Conservation (phyloP, 306 rosid genomes). For the Hippophae tibetana region DNA sequence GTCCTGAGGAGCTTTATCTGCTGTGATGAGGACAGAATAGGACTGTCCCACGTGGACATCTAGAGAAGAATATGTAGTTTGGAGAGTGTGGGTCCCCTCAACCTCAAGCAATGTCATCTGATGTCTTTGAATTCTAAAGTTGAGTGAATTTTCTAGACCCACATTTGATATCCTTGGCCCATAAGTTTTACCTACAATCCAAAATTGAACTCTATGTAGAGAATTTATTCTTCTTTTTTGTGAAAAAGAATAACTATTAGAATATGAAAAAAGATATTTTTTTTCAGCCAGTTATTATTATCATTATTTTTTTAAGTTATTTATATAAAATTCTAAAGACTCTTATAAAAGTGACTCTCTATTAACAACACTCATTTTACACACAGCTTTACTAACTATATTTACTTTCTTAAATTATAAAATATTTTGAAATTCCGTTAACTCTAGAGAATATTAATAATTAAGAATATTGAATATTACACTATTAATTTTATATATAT, state of each 20-base stretch:
- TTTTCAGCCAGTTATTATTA: too few relatives aligned
- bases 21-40: constrained; percentile 75
- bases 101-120: constrained; percentile 71
- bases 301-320: not conserved
- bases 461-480: too few relatives aligned
- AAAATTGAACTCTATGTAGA: not conserved
- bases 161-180: constrained; percentile 78
- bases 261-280: not conserved
- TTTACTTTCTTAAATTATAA: too few relatives aligned
- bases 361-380: too few relatives aligned
- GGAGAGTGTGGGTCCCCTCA: constrained; percentile 88
- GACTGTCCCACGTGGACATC: constrained; percentile 94
- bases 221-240: not conserved
- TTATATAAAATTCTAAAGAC: not conserved
- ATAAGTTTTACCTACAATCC: constrained; percentile 61
- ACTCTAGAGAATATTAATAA: too few relatives aligned
- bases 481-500: too few relatives aligned
- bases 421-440: too few relatives aligned
- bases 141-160: constrained; percentile 67
- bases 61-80: constrained; percentile 57
- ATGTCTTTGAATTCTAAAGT: constrained; percentile 77
- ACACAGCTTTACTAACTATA: too few relatives aligned
- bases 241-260: not conserved
- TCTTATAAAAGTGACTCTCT: too few relatives aligned
- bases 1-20: constrained; percentile 62